These are phyloP conservation scores for Halophytophthora batemanensis DNA, from an alignment of 352 stramenopile genomes.

Conservation along the genomic window DNA sequence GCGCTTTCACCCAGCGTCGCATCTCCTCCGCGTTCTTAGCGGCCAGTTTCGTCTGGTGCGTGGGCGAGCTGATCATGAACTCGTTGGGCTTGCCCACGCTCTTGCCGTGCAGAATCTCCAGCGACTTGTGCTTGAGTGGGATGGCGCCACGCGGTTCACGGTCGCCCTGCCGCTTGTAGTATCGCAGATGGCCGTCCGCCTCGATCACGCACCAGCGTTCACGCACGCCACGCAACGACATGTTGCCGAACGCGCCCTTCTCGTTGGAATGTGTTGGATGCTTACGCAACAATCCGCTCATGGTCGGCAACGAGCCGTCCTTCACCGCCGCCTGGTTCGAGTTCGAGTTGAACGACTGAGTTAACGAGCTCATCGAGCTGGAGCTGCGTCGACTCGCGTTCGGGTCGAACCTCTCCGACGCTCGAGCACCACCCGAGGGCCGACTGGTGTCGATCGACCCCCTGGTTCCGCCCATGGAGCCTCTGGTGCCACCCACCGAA, in stretches of 20 bases:
- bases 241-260: conserved; percentile 72
- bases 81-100: conserved; percentile 67
- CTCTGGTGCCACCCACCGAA: conserved; percentile 19
- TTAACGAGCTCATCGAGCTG: conserved; percentile 51
- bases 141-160: conserved; percentile 66
- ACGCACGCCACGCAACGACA: conserved; percentile 69
- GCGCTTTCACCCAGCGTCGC: conserved; percentile 60
- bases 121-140: conserved; percentile 52
- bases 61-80: conserved; percentile 77
- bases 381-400: conserved; percentile 34
- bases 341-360: conserved; percentile 53
- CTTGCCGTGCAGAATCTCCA: conserved; percentile 72
- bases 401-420: conserved; percentile 33
- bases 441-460: conserved; percentile 8
- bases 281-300: conserved; percentile 65
- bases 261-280: conserved; percentile 80
- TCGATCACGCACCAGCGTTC: conserved; percentile 78
- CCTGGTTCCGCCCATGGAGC: conserved; percentile 12
- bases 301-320: conserved; percentile 32
- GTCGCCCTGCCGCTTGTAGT: conserved; percentile 83
- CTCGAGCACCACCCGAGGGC: conserved; percentile 12
- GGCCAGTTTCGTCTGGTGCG: conserved; percentile 68
- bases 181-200: conserved; percentile 53
- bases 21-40: conserved; percentile 75
- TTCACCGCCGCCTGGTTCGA: conserved; percentile 32